These are phyloP conservation scores for Phaeoacremonium minimum DNA, from an alignment of 2,329 filamentous ascomycete genomes.

Conservation along the genomic window DNA sequence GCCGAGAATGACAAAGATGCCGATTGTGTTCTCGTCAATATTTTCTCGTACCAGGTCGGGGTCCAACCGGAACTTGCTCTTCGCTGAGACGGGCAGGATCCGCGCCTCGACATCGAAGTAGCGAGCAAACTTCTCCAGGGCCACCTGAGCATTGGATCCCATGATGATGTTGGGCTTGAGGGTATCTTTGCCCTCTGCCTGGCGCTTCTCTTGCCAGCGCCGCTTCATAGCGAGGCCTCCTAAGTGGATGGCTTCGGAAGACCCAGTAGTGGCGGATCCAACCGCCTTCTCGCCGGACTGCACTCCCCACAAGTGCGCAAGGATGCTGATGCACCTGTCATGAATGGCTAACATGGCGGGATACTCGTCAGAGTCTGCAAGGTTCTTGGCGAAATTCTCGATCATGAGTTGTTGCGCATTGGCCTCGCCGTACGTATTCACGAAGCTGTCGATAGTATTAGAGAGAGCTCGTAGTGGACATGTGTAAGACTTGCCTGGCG, in stretches of 20 bases:
- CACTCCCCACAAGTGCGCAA: slow-evolving; percentile 62
- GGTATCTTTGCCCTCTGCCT: slow-evolving; percentile 56
- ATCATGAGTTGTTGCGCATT: slow-evolving; percentile 61
- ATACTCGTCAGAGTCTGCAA: slow-evolving; percentile 67
- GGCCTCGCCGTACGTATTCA: slow-evolving; percentile 68
- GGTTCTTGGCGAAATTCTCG: slow-evolving; percentile 67
- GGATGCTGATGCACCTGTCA: slow-evolving; percentile 63
- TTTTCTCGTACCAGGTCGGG: slow-evolving; percentile 60
- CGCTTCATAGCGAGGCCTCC: slow-evolving; percentile 71
- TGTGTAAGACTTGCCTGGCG: slow-evolving; percentile 37
- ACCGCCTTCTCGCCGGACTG: slow-evolving; percentile 59
- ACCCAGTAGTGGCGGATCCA: slow-evolving; percentile 67
- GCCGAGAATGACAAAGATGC: slow-evolving; percentile 69
- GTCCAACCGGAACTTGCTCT: slow-evolving; percentile 59
- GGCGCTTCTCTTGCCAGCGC: slow-evolving; percentile 64
- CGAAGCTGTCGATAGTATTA: slow-evolving; percentile 43
- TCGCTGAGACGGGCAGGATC: slow-evolving; percentile 58
- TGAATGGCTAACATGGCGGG: slow-evolving; percentile 56
- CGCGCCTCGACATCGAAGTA: slow-evolving; percentile 71
- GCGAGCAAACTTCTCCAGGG: slow-evolving; percentile 67
- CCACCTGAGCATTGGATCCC: slow-evolving; percentile 70
- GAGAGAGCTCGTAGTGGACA: background rate
- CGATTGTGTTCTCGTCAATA: slow-evolving; percentile 73
- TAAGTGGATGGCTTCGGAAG: slow-evolving; percentile 66
- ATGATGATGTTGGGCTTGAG: slow-evolving; percentile 68